A percentile compares a stretch with the other conserved stretches of the same genome.
phyloP scores from a whole-genome alignment of 495 filamentous ascomycete genomes.

The Penicillium mononematosum region DNA sequence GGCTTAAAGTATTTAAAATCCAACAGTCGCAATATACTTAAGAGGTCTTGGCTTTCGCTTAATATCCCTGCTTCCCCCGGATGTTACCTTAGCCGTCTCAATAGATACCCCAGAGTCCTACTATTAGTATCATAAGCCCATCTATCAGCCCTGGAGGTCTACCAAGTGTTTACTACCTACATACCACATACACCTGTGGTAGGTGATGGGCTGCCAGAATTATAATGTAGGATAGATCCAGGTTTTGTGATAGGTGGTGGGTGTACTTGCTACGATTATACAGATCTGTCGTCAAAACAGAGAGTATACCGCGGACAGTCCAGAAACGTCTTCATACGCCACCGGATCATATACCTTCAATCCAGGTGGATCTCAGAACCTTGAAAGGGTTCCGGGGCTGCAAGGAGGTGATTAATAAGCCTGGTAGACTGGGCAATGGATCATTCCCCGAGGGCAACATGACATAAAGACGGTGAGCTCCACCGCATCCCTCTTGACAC shows the following conservation, averaged over 20 bases:
- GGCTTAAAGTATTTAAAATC: not conserved
- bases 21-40: constrained; percentile 12
- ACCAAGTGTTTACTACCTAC: not conserved
- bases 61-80: not conserved
- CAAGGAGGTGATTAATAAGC: constrained; percentile 30
- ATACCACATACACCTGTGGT: not conserved
- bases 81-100: not conserved
- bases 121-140: no score
- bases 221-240: not conserved
- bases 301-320: not conserved
- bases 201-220: not conserved
- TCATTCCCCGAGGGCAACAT: not conserved
- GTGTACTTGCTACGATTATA: not conserved
- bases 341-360: not conserved
- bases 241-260: not conserved
- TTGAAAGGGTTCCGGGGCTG: constrained; percentile 3
- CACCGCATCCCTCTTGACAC: not conserved
- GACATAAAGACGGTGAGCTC: constrained; percentile 21
- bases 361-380: not conserved
- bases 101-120: not conserved
- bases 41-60: constrained; percentile 11
- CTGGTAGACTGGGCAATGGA: not conserved
- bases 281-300: not conserved
- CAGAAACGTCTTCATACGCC: not conserved
- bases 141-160: not conserved